Conservation (phyloP, 2,329 filamentous ascomycete species). For the Tolypocladium nubicola region DNA sequence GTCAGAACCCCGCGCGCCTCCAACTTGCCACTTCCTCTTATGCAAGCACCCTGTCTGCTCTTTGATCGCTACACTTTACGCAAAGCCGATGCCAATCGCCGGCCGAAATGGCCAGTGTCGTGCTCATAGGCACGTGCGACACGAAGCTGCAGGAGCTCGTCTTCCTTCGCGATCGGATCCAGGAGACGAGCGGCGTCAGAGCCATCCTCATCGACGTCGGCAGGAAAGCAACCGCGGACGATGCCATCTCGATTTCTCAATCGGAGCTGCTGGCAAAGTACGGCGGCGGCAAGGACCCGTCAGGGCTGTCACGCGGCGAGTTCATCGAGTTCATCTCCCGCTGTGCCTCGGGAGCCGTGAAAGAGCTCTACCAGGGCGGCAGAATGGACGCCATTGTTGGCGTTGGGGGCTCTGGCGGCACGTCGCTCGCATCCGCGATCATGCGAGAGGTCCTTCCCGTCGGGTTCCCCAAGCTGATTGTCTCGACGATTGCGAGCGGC, state of each 20-base stretch:
- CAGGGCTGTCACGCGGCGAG: constrained; percentile 36
- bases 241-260: constrained; percentile 36
- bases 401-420: constrained; percentile 53
- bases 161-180: constrained; percentile 39
- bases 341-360: constrained; percentile 32
- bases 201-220: constrained; percentile 33
- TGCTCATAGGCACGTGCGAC: constrained; percentile 53
- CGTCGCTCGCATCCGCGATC: constrained; percentile 45
- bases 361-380: constrained; percentile 21
- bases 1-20: too few species aligned
- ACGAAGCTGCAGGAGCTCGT: constrained; percentile 51
- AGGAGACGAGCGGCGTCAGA: constrained; percentile 8
- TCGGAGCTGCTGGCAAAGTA: constrained; percentile 26
- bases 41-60: too few species aligned
- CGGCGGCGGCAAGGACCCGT: constrained; percentile 18
- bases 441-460: constrained; percentile 53
- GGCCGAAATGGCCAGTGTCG: constrained; percentile 26
- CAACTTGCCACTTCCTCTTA: too few species aligned
- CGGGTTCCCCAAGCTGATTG: constrained; percentile 59
- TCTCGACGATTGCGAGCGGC: constrained; percentile 59
- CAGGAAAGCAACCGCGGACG: constrained; percentile 26
- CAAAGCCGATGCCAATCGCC: too few species aligned
- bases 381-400: constrained; percentile 45
- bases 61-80: too few species aligned
- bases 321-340: constrained; percentile 45